Evolutionary conservation across 371 early-diverging fungal genomes (phyloP).

Genomic region (Haplosporangium sp.): DNA sequence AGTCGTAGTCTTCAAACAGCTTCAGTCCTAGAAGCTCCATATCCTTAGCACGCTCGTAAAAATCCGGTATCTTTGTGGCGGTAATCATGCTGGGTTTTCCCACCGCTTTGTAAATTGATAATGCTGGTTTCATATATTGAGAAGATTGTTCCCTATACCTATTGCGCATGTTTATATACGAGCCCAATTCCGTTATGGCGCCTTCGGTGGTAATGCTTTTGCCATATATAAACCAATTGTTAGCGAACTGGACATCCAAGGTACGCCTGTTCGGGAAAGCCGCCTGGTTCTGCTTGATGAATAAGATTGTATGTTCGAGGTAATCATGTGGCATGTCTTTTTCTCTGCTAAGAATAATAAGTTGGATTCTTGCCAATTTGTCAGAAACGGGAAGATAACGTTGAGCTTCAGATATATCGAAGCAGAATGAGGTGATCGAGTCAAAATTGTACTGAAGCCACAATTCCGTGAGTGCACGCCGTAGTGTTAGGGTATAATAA

Average conservation of each 20-base stretch:
- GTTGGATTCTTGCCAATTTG: background rate
- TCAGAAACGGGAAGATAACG: background rate
- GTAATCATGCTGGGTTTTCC: background rate
- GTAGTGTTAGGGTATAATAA: background rate
- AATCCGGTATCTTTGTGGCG: background rate
- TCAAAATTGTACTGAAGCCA: background rate
- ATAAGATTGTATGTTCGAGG: background rate
- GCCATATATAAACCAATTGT: too few relatives aligned
- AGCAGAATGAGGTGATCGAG: background rate
- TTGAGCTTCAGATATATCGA: background rate
- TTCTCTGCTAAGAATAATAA: background rate
- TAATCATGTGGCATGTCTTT: background rate
- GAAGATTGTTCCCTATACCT: background rate
- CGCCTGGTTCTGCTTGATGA: background rate
- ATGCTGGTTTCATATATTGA: constrained; percentile 1
- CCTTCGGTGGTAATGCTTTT: background rate
- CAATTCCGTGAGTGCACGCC: background rate
- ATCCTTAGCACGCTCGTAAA: background rate
- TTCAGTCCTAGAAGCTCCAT: background rate
- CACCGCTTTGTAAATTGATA: constrained; percentile 8
- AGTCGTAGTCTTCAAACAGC: too few relatives aligned
- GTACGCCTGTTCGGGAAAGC: background rate
- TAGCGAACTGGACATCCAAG: background rate
- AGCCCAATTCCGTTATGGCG: too few relatives aligned
- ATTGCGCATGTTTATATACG: background rate